A percentile compares a stretch with the other conserved stretches of the same genome.
Evolutionary conservation across 73 alveolate species (phyloP).

Genomic region (Blepharisma japonicum): DNA sequence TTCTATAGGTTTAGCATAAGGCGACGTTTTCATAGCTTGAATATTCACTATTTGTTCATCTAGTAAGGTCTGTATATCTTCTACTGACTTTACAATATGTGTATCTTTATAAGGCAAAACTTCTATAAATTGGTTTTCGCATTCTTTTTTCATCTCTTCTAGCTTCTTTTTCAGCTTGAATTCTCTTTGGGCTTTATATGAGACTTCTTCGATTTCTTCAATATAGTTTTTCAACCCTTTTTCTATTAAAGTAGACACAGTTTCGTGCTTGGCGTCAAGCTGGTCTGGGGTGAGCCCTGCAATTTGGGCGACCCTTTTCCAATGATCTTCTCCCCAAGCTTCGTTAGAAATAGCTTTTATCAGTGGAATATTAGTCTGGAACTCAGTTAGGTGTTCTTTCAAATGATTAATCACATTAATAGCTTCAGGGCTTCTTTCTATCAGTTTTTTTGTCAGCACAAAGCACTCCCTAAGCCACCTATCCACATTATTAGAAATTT

Average conservation of each 20-base stretch:
- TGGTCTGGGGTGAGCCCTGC: slow-evolving; percentile 41
- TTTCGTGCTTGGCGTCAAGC: slow-evolving; percentile 69
- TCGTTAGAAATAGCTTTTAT: slow-evolving; percentile 88
- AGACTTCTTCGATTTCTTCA: slow-evolving; percentile 82
- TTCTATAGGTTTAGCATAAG: slow-evolving; percentile 58
- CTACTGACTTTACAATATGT: slow-evolving; percentile 66
- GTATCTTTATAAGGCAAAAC: slow-evolving; percentile 62
- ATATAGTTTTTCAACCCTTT: slow-evolving; percentile 70
- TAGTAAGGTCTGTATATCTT: slow-evolving; percentile 65
- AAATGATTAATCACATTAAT: slow-evolving; percentile 76
- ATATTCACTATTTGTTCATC: slow-evolving; percentile 76
- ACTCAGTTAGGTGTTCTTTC: slow-evolving; percentile 82
- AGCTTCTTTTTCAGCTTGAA: slow-evolving; percentile 67
- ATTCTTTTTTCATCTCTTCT: slow-evolving; percentile 62
- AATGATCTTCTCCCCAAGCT: slow-evolving; percentile 90
- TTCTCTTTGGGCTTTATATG: slow-evolving; percentile 80
- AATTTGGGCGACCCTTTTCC: slow-evolving; percentile 88
- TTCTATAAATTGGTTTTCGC: slow-evolving; percentile 58
- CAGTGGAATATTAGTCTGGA: slow-evolving; percentile 80
- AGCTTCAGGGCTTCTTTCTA: slow-evolving; percentile 76
- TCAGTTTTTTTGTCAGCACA: slow-evolving; percentile 54
- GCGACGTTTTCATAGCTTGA: slow-evolving; percentile 78
- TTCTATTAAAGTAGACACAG: slow-evolving; percentile 74
- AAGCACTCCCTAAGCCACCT: slow-evolving; percentile 56
- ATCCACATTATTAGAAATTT: slow-evolving; percentile 55